Conservation (phyloP, 2,329 filamentous ascomycete species). For the Ophiosphaerella herpotricha region DNA sequence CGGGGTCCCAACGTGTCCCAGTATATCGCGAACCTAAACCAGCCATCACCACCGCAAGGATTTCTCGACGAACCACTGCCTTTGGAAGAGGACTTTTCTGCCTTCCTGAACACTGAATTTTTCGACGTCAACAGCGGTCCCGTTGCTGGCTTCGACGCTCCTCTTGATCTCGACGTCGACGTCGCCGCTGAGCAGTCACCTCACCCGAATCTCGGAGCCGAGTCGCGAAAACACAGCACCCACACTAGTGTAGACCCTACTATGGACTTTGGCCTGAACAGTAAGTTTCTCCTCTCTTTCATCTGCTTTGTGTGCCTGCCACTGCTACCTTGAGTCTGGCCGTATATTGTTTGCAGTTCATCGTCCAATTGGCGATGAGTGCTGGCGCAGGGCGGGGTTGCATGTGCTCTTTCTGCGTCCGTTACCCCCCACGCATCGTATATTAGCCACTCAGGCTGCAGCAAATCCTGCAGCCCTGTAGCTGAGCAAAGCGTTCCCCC, state of each 20-base stretch:
- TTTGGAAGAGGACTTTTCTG: conserved; percentile 52
- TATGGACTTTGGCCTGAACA: conserved; percentile 43
- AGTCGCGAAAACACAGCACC: conserved; percentile 17
- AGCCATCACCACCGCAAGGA: conserved; percentile 55
- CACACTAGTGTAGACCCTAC: conserved; percentile 25
- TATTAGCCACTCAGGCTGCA: conserved; percentile 30
- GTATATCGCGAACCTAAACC: conserved; percentile 86
- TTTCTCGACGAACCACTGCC: conserved; percentile 46
- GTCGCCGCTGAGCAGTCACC: conserved; percentile 26
- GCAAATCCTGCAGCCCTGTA: conserved; percentile 23
- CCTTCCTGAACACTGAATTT: conserved; percentile 65
- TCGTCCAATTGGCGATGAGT: conserved; percentile 28
- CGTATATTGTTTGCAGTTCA: conserved; percentile 15
- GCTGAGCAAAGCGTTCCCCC: conserved; percentile 25
- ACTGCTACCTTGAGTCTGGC: conserved; percentile 13
- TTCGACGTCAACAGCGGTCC: conserved; percentile 65
- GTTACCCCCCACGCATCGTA: conserved; percentile 32
- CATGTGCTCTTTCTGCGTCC: conserved; percentile 29
- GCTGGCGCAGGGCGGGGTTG: conserved; percentile 32
- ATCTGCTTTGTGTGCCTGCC: conserved; percentile 9
- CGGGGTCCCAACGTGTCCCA: conserved; percentile 86
- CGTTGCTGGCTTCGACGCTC: conserved; percentile 29
- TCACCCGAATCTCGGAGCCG: conserved; percentile 18
- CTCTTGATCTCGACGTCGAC: conserved; percentile 36
- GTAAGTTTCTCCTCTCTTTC: conserved; percentile 30